A percentile compares a stretch with the other conserved stretches of the same genome.
phyloP scores from a whole-genome alignment of 139 green algal species.

The Haematococcus sp. region DNA sequence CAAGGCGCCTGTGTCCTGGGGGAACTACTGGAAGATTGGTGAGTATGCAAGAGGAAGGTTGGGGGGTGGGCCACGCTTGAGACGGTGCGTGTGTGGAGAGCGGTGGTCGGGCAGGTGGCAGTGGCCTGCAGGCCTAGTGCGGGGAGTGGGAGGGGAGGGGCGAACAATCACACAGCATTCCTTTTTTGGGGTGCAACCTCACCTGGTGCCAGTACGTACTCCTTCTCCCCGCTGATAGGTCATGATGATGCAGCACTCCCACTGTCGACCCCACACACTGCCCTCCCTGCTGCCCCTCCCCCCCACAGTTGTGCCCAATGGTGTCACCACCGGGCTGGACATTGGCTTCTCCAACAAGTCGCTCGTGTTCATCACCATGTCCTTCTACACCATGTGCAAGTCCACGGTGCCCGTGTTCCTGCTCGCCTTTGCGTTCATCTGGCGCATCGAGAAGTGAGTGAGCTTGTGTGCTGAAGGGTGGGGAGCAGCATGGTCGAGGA shows the following conservation, averaged over 20 bases:
- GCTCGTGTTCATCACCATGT: constrained; percentile 85
- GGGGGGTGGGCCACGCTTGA: too few relatives aligned
- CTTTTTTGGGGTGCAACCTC: not conserved
- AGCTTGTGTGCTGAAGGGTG: too few relatives aligned
- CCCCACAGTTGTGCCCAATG: constrained; percentile 92
- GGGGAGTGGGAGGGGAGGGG: too few relatives aligned
- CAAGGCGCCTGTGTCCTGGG: constrained; percentile 45
- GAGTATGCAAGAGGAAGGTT: too few relatives aligned
- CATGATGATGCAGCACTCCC: not conserved
- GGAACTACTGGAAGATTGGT: constrained; percentile 58
- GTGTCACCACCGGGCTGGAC: constrained; percentile 83
- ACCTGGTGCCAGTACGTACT: not conserved
- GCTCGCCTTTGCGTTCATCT: constrained; percentile 89
- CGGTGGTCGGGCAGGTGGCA: too few relatives aligned
- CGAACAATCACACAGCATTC: not conserved
- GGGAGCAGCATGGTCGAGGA: not conserved
- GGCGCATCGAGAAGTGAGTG: constrained; percentile 77
- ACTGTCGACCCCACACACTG: not conserved
- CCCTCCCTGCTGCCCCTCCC: not conserved
- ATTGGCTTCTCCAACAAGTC: constrained; percentile 93
- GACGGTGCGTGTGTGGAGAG: too few relatives aligned
- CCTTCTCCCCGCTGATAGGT: too few relatives aligned
- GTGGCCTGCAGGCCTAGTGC: too few relatives aligned
- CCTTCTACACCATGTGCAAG: constrained; percentile 97
- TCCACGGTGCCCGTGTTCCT: constrained; percentile 90